phyloP scores from a whole-genome alignment of 2,329 filamentous ascomycete genomes.

The Aspergillus flavus region DNA sequence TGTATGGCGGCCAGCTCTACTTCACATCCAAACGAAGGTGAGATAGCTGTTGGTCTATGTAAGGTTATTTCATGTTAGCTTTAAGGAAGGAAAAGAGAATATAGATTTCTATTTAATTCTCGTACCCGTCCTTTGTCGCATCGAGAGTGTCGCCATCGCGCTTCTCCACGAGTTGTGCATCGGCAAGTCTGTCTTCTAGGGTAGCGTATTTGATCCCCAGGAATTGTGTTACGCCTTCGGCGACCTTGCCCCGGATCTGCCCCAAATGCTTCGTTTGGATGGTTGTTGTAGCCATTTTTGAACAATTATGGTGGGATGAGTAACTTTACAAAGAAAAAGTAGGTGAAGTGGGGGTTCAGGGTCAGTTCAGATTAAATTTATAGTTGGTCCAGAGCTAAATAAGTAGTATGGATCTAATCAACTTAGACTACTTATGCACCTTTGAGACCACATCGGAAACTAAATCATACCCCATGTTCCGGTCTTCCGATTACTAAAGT shows the following conservation, averaged over 20 bases:
- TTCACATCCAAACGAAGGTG: slow-evolving; percentile 45
- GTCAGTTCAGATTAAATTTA: neutral
- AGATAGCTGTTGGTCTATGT: slow-evolving; percentile 43
- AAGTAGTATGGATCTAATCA: neutral
- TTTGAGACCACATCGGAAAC: neutral
- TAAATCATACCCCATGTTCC: neutral
- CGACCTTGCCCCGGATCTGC: slow-evolving; percentile 28
- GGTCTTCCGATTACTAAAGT: neutral
- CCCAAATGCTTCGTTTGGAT: slow-evolving; percentile 33
- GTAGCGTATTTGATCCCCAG: slow-evolving; percentile 43
- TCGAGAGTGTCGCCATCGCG: slow-evolving; percentile 30
- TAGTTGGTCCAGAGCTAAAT: neutral
- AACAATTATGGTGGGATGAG: neutral
- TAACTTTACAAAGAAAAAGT: neutral
- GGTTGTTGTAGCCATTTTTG: slow-evolving; percentile 4
- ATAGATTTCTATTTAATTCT: neutral
- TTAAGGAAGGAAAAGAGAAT: neutral
- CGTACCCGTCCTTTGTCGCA: slow-evolving; percentile 41
- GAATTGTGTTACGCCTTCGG: slow-evolving; percentile 35
- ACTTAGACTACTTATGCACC: neutral
- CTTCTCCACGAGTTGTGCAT: slow-evolving; percentile 33
- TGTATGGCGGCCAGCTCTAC: slow-evolving; percentile 54
- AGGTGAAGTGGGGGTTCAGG: neutral
- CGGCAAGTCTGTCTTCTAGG: slow-evolving; percentile 36
- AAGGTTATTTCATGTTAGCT: neutral